Percentiles rank a stretch among this genome's conserved stretches.
These are phyloP conservation scores for Euphorbia lathyris DNA, from an alignment of 345 rosid species.

Conservation along the genomic window DNA sequence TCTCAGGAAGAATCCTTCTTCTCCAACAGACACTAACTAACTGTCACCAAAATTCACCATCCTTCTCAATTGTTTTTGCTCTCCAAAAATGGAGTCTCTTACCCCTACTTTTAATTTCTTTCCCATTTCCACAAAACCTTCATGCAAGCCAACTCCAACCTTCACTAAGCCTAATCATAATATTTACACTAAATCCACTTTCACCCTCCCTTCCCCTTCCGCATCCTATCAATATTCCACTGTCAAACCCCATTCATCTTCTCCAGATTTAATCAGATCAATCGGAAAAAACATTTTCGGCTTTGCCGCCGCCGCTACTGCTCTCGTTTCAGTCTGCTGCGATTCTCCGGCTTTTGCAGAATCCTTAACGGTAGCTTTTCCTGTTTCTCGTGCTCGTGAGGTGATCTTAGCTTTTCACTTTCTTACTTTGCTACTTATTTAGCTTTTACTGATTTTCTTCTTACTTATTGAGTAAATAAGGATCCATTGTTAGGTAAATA, in stretches of 20 bases:
- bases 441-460: background rate
- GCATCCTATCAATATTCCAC: conserved; percentile 16
- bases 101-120: conserved; percentile 30
- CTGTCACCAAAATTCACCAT: conserved; percentile 18
- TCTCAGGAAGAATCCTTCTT: conserved; percentile 20
- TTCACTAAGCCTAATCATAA: conserved; percentile 6
- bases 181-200: conserved; percentile 23
- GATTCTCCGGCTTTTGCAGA: conserved; percentile 74
- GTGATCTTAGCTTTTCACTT: conserved; percentile 23
- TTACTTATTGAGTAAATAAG: conserved; percentile 9
- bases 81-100: conserved; percentile 35
- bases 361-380: conserved; percentile 74
- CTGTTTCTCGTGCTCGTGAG: conserved; percentile 81
- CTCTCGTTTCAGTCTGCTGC: conserved; percentile 42
- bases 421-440: background rate
- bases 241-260: conserved; percentile 13
- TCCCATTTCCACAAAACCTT: conserved; percentile 16
- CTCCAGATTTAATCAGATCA: conserved; percentile 26
- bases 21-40: conserved; percentile 20
- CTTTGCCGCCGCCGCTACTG: conserved; percentile 52
- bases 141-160: conserved; percentile 26
- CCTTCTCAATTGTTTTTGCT: background rate
- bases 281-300: conserved; percentile 47
- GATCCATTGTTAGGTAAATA: conserved; percentile 55
- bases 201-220: conserved; percentile 20